Conservation (phyloP, 805 yeast species). For the Lipomyces yamadae region DNA sequence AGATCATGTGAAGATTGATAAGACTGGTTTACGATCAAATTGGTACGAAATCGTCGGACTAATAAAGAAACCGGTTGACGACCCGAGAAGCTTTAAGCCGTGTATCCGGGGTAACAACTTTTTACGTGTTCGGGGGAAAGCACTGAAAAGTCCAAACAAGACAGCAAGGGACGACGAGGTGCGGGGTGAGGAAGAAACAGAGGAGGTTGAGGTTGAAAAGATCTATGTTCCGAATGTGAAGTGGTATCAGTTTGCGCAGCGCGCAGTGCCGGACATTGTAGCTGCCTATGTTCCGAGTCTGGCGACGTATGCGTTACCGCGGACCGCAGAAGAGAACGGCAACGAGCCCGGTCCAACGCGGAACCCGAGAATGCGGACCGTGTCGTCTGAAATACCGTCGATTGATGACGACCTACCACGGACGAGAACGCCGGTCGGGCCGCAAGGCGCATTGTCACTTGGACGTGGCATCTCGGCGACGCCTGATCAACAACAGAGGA, state of each 20-base stretch:
- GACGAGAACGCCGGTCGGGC: constrained; percentile 3
- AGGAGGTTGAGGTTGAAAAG: constrained; percentile 9
- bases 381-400: neutral
- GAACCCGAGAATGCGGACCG: neutral
- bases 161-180: neutral
- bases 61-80: neutral
- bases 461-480: neutral
- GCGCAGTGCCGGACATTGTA: constrained; percentile 9
- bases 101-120: constrained; percentile 19
- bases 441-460: neutral
- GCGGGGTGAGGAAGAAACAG: neutral
- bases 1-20: constrained; percentile 13
- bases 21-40: neutral
- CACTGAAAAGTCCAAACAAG: neutral
- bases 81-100: neutral
- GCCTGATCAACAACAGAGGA: neutral
- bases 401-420: neutral
- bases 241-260: constrained; percentile 9
- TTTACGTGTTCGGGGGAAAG: constrained; percentile 12
- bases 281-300: constrained; percentile 9
- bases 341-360: neutral
- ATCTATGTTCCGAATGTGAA: constrained; percentile 9
- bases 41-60: constrained; percentile 18
- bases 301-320: neutral
- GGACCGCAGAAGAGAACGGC: neutral